phyloP scores from a whole-genome alignment of 2,329 filamentous ascomycete species.

The Aspergillus unguis region DNA sequence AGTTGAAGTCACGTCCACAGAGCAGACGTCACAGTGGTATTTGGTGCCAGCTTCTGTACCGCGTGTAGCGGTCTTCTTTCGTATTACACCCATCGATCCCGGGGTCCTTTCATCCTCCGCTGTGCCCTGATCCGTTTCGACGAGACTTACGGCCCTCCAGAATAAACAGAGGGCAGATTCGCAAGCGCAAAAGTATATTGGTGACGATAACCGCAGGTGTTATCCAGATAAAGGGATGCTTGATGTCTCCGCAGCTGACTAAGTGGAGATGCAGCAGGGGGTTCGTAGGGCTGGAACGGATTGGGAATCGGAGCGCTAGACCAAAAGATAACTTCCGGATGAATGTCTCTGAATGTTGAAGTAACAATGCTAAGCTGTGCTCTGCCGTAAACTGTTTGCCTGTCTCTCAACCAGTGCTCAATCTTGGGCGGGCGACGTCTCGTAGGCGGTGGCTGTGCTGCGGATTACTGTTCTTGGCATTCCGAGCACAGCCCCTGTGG shows the following conservation, averaged over 20 bases:
- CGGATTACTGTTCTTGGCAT: not conserved
- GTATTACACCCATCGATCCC: conserved; percentile 79
- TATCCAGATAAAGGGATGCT: conserved; percentile 16
- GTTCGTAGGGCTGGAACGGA: conserved; percentile 6
- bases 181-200: conserved; percentile 3
- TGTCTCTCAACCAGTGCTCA: not conserved
- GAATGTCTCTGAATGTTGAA: not conserved
- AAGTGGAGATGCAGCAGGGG: conserved; percentile 6
- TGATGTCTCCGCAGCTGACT: conserved; percentile 19
- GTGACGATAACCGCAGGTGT: conserved; percentile 6
- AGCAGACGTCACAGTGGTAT: conserved; percentile 96
- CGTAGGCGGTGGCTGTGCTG: conserved; percentile 7
- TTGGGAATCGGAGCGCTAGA: not conserved
- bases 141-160: conserved; percentile 28
- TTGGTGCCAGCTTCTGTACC: conserved; percentile 87
- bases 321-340: not conserved
- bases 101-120: conserved; percentile 40
- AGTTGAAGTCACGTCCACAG: conserved; percentile 93
- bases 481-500: conserved; percentile 8
- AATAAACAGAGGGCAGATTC: conserved; percentile 25
- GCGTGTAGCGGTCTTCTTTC: conserved; percentile 85
- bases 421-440: conserved; percentile 2
- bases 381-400: not conserved
- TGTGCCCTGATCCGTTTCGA: conserved; percentile 32
- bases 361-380: not conserved